Evolutionary conservation across 2,329 filamentous ascomycete genomes (phyloP).

Genomic region (Chaetomiaceae sp.): DNA sequence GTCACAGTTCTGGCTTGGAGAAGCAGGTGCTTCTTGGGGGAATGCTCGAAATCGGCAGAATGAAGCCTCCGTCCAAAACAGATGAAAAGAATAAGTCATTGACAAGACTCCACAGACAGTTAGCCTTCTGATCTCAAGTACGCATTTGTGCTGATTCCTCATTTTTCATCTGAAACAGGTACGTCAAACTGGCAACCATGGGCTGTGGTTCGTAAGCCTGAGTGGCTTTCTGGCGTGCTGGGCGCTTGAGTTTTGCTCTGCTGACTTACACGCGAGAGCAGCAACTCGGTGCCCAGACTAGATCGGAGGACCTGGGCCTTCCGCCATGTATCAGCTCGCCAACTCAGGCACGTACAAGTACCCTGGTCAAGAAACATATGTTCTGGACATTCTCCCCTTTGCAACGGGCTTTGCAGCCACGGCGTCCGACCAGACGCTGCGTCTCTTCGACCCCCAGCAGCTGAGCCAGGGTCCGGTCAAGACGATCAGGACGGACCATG

Average conservation of each 20-base stretch:
- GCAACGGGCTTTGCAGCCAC: slow-evolving; percentile 51
- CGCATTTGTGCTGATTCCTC: no score
- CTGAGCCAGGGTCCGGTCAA: slow-evolving; percentile 47
- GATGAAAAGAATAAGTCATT: no score
- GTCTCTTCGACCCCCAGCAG: slow-evolving; percentile 54
- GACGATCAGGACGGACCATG: slow-evolving; percentile 47
- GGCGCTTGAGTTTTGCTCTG: background rate
- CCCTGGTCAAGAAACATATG: slow-evolving; percentile 43
- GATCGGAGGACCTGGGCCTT: background rate
- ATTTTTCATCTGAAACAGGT: no score
- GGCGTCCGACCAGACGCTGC: slow-evolving; percentile 64
- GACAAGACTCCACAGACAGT: no score
- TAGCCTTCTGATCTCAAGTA: no score
- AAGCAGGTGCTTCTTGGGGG: no score
- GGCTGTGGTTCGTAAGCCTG: no score
- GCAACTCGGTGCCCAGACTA: background rate
- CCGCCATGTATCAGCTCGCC: slow-evolving; percentile 37
- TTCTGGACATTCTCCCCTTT: slow-evolving; percentile 52
- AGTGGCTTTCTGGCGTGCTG: no score
- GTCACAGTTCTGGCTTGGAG: no score
- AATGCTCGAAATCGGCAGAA: no score
- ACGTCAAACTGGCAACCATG: no score
- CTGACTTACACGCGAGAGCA: slow-evolving; percentile 2
- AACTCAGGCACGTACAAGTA: slow-evolving; percentile 36
- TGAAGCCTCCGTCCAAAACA: no score